phyloP scores from a whole-genome alignment of 106 monocot species.

The Chionographis japonica region DNA sequence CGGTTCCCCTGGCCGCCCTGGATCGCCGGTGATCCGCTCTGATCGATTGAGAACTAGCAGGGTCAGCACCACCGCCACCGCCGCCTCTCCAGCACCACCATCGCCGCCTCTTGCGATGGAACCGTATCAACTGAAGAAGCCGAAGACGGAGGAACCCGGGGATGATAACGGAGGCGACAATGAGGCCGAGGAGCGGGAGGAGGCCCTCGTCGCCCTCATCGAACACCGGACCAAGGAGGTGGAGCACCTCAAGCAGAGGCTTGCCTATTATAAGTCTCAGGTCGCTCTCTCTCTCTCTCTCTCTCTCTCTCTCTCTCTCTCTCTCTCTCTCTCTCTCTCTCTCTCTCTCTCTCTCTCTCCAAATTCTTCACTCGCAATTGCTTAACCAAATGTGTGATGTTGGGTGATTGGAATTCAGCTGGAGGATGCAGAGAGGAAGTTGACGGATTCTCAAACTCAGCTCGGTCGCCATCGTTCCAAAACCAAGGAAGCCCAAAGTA shows the following conservation, averaged over 20 bases:
- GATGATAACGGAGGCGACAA: neutral
- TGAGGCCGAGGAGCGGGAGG: constrained; percentile 32
- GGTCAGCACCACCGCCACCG: neutral
- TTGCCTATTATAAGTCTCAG: constrained; percentile 46
- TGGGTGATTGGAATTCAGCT: constrained; percentile 19
- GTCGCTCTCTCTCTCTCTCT: constrained; percentile 3
- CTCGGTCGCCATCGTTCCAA: constrained; percentile 29
- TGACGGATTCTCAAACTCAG: constrained; percentile 41
- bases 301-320: neutral
- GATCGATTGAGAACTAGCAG: no score
- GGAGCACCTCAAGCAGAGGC: constrained; percentile 27
- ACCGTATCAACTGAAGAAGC: constrained; percentile 23
- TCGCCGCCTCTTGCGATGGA: constrained; percentile 15
- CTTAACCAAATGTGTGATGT: neutral
- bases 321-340: no score
- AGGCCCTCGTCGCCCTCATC: constrained; percentile 56
- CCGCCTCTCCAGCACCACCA: neutral
- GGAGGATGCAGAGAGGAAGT: constrained; percentile 43
- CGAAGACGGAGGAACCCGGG: constrained; percentile 14
- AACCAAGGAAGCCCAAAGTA: neutral
- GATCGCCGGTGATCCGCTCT: no score
- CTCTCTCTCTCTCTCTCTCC: neutral
- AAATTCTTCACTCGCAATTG: neutral
- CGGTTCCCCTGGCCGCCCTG: no score
- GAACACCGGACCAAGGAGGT: constrained; percentile 42